phyloP scores from a whole-genome alignment of 2,329 filamentous ascomycete genomes.

The Exserohilum rostratum region DNA sequence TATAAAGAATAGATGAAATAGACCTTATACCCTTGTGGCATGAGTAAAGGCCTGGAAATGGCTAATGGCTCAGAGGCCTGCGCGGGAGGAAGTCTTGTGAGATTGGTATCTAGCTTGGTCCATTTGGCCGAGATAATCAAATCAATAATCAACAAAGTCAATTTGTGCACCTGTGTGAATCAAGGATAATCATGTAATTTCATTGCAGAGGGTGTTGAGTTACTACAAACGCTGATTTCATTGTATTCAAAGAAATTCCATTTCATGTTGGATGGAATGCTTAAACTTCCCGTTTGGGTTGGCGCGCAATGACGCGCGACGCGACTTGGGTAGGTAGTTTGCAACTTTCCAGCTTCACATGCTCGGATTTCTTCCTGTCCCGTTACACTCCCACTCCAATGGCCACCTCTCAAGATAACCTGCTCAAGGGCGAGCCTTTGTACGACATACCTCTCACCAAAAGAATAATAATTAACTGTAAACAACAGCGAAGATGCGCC shows the following conservation, averaged over 20 bases:
- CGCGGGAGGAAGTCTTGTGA: neutral
- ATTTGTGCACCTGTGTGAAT: neutral
- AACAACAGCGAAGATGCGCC: constrained; percentile 34
- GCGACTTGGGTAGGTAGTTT: constrained; percentile 22
- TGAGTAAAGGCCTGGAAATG: neutral
- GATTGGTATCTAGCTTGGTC: neutral
- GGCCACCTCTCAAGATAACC: constrained; percentile 23
- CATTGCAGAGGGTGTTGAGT: no score
- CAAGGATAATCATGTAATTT: no score
- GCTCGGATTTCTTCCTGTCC: neutral
- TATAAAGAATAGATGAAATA: constrained; percentile 3
- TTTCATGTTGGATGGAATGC: constrained; percentile 3
- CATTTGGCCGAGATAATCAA: neutral
- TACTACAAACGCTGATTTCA: neutral
- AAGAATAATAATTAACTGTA: constrained; percentile 16
- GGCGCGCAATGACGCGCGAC: constrained; percentile 24
- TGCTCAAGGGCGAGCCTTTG: constrained; percentile 41
- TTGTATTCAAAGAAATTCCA: neutral
- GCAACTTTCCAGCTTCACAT: constrained; percentile 17
- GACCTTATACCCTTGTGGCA: neutral
- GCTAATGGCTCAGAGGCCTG: neutral
- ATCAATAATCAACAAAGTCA: neutral
- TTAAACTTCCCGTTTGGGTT: constrained; percentile 26
- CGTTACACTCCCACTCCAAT: constrained; percentile 15
- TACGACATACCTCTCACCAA: constrained; percentile 16